Conservation (phyloP, 2,329 filamentous ascomycete species). For the Setomelanomma holmii region DNA sequence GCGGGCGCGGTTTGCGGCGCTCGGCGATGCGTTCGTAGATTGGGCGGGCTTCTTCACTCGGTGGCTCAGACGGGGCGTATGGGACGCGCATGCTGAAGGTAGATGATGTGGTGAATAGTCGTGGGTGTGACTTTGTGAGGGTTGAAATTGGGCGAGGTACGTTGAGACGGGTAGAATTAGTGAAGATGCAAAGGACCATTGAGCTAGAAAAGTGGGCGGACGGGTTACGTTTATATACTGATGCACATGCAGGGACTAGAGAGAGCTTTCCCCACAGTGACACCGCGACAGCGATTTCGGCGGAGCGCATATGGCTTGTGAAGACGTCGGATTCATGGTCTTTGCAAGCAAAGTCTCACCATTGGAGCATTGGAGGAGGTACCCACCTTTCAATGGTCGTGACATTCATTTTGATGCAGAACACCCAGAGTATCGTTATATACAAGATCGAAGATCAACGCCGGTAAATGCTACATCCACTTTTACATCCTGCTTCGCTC, state of each 20-base stretch:
- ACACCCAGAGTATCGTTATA: slow-evolving; percentile 12
- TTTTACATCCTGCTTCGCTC: slow-evolving; percentile 33
- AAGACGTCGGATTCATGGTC: background rate
- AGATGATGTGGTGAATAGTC: slow-evolving; percentile 11
- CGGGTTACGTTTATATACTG: slow-evolving; percentile 6
- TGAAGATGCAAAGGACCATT: background rate
- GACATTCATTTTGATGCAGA: background rate
- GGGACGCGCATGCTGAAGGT: slow-evolving; percentile 60
- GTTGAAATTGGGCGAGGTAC: background rate
- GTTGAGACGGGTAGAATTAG: background rate
- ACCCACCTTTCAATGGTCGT: background rate
- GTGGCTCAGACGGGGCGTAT: slow-evolving; percentile 60
- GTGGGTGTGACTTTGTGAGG: background rate
- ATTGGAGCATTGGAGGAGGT: no score
- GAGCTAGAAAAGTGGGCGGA: background rate
- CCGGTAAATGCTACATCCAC: slow-evolving; percentile 9
- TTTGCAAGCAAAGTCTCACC: background rate
- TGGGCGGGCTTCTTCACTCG: slow-evolving; percentile 54
- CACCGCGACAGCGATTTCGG: background rate
- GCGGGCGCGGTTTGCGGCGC: slow-evolving; percentile 58
- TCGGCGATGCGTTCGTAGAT: slow-evolving; percentile 62
- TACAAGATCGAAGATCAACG: slow-evolving; percentile 17
- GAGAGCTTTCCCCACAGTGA: background rate
- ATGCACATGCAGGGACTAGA: slow-evolving; percentile 6
- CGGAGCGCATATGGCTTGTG: background rate